Base-by-base conservation (phyloP, 2,329 filamentous ascomycete genomes). In the Diaporthe sp. region DNA sequence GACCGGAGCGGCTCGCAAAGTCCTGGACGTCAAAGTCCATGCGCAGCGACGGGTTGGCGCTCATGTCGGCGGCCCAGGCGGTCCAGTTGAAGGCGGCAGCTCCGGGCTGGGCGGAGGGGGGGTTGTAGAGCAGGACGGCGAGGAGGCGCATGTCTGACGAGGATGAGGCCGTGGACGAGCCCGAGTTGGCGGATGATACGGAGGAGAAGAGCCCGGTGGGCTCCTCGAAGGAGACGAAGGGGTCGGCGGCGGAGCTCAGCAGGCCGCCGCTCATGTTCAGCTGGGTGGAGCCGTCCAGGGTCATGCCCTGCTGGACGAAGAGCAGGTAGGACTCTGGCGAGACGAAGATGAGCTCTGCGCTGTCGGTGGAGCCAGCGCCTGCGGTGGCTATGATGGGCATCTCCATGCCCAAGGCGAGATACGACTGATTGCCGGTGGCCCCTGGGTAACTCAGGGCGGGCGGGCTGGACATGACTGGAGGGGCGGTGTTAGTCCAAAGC, bases 171-270 rank as follows among this genome's bases (percentile, higher is more conserved):
- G 79, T 79, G 37, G 79, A 80, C 30, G 80, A 35, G 44, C 44
- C 63, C 13, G 63, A 39, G 13, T 22, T 53, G 44, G 63, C 63
- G 32, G 63, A 51, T 22, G 63, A 39, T 32, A 68, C 25, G 22
- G 80, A 84, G 17, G 82, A 84, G 71, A 75, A 75, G 15, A 75
- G 39, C 30, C 72, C 66, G 27, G 71, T 73, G 3, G 74, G 68
- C 59, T 71, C 66, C 27, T 69, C 25, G 30, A 75, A 75, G 73
- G 85, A 85, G 27, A 73, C 73, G n/a, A 76, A 77, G 27, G 76
- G 59, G 30, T 74, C 75, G 53, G 71, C 58, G 19, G 76, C 65
- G 47, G 74, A 76, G 65, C 72, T 74, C n/a, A 77, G 69, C 44
- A 75, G 53, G 37, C 73, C 73, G 51, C 73, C 58, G 61, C 71